A percentile compares a stretch with the other conserved stretches of the same genome.
phyloP scores from a whole-genome alignment of 306 rosid genomes.

The Rubus parviflorus region DNA sequence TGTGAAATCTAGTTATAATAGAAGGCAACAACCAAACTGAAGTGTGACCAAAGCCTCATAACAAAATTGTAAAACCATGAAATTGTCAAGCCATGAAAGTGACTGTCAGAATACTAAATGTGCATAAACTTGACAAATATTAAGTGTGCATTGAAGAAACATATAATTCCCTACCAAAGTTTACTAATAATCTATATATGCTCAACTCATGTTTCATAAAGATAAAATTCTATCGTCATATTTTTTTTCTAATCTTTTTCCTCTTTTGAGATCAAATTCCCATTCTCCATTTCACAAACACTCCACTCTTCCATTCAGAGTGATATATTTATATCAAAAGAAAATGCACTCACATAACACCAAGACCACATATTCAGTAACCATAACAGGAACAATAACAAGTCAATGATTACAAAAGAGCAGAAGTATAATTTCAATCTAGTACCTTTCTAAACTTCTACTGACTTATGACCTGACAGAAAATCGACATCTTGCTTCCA shows the following conservation, averaged over 20 bases:
- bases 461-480: slow-evolving; percentile 20
- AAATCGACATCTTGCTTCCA: slow-evolving; percentile 24
- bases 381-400: neutral
- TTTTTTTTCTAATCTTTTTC: neutral
- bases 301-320: neutral
- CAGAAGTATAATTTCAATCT: slow-evolving; percentile 15
- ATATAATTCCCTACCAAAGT: too few relatives aligned
- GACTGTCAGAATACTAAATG: too few relatives aligned
- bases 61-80: too few relatives aligned
- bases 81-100: too few relatives aligned
- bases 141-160: too few relatives aligned
- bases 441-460: slow-evolving; percentile 9
- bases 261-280: neutral
- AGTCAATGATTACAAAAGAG: neutral
- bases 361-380: neutral
- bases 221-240: neutral
- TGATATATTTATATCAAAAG: neutral
- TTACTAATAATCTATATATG: too few relatives aligned
- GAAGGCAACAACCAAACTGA: neutral
- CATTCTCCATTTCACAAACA: neutral
- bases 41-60: too few relatives aligned
- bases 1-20: neutral
- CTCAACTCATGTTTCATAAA: too few relatives aligned
- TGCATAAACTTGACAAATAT: too few relatives aligned
- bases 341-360: neutral